These are phyloP conservation scores for Podospora didyma DNA, from an alignment of 495 filamentous ascomycete genomes.

Conservation along the genomic window DNA sequence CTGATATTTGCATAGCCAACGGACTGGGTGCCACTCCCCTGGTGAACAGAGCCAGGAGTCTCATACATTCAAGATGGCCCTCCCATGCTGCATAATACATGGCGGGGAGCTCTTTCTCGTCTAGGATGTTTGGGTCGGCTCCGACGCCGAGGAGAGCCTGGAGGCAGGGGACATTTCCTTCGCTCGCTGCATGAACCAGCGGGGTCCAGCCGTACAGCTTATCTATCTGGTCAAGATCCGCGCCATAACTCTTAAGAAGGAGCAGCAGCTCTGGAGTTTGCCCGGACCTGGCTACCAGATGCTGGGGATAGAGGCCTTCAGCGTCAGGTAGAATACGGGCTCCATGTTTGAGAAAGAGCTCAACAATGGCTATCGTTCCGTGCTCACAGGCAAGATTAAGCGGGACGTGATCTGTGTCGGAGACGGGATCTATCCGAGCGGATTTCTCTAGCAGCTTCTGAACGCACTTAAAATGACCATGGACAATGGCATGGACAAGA, in stretches of 20 bases:
- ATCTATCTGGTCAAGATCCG: constrained; percentile 88
- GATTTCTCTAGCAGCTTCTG: constrained; percentile 65
- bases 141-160: constrained; percentile 70
- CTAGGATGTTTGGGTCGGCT: constrained; percentile 68
- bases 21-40: constrained; percentile 26
- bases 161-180: constrained; percentile 87
- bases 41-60: constrained; percentile 64
- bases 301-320: constrained; percentile 95
- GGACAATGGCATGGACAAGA: constrained; percentile 89
- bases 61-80: constrained; percentile 92
- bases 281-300: constrained; percentile 89
- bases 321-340: constrained; percentile 84
- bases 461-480: constrained; percentile 73
- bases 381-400: constrained; percentile 93
- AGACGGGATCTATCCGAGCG: constrained; percentile 75
- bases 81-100: constrained; percentile 99
- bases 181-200: constrained; percentile 91
- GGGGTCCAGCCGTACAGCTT: constrained; percentile 98
- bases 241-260: constrained; percentile 78
- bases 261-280: constrained; percentile 72
- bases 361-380: constrained; percentile 75
- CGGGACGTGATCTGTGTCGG: constrained; percentile 87
- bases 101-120: constrained; percentile 89
- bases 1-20: constrained; percentile 23
- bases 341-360: constrained; percentile 72